phyloP scores from a whole-genome alignment of 73 alveolate genomes.

The Symbiodinium natans region DNA sequence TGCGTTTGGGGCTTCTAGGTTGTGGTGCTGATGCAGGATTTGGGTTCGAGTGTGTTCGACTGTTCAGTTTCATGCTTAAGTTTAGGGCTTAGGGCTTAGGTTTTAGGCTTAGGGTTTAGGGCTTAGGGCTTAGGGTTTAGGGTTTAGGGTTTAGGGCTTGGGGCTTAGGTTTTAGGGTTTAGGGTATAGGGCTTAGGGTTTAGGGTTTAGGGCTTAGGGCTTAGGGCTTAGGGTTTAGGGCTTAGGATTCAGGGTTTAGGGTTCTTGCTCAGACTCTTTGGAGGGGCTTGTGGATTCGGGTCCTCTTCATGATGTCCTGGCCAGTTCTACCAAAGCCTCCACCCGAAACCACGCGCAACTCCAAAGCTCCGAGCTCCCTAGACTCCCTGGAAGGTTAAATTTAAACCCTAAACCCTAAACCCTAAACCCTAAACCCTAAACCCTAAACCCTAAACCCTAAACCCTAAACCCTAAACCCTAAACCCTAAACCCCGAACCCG shows the following conservation, averaged over 20 bases:
- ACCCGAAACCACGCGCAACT: not conserved
- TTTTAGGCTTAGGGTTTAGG: no score
- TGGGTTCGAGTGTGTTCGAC: no score
- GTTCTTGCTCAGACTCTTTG: no score
- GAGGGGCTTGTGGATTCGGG: no score
- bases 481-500: not conserved
- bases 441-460: not conserved
- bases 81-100: no score
- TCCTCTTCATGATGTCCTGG: no score
- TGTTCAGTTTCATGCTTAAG: no score
- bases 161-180: no score
- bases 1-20: no score
- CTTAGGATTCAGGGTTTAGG: not conserved
- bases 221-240: not conserved
- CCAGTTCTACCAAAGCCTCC: not conserved
- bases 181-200: not conserved
- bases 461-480: not conserved
- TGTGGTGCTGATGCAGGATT: no score
- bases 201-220: not conserved
- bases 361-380: not conserved
- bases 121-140: no score
- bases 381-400: not conserved
- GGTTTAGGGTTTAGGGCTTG: no score
- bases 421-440: not conserved
- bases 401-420: not conserved